Percentiles rank a stretch among this genome's conserved stretches.
These are phyloP conservation scores for Straminergon stramineum DNA, from an alignment of 225 moss, liverwort and hornwort species.

Conservation along the genomic window DNA sequence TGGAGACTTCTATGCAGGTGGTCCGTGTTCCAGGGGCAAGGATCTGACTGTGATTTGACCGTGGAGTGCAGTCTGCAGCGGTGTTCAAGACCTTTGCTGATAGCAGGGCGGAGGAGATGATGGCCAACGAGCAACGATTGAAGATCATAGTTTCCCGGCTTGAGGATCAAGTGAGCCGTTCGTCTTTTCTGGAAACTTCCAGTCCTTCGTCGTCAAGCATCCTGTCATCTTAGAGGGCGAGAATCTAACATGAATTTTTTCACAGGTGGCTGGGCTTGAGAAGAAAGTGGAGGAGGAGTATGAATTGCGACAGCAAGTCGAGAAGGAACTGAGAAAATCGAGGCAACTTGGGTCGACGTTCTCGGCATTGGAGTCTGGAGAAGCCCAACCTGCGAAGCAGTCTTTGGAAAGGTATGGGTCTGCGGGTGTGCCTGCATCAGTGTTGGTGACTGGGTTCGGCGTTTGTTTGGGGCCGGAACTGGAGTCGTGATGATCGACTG, in stretches of 20 bases:
- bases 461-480: background rate
- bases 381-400: constrained; percentile 8
- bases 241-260: background rate
- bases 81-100: constrained; percentile 30
- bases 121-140: constrained; percentile 9
- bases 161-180: constrained; percentile 11
- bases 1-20: background rate
- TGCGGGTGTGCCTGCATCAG: background rate
- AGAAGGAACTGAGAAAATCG: constrained; percentile 18
- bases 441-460: background rate
- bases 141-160: constrained; percentile 3
- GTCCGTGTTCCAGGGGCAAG: background rate
- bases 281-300: constrained; percentile 11
- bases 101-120: constrained; percentile 21
- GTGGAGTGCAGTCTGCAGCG: constrained; percentile 42
- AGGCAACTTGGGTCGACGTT: constrained; percentile 12
- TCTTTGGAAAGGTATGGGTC: constrained; percentile 17
- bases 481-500: background rate
- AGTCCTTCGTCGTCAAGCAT: background rate
- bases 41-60: background rate
- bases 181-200: background rate
- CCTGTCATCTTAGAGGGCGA: background rate
- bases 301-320: constrained; percentile 20
- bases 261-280: constrained; percentile 19
- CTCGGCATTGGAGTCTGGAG: background rate